Base-by-base conservation (phyloP, 805 yeast genomes). In the Priceomyces medius region DNA sequence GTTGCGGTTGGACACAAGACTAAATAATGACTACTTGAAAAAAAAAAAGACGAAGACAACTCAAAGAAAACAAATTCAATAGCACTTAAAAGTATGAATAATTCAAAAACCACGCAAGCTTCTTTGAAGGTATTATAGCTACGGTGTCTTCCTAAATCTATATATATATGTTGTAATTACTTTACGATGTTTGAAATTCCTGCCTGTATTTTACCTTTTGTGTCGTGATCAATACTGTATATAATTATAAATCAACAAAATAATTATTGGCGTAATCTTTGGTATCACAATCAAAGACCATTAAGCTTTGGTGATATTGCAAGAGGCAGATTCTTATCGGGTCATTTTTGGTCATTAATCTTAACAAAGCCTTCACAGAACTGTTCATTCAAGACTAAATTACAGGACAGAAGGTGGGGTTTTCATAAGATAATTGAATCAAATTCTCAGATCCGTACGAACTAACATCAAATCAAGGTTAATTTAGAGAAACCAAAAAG, bases 261-360 rank as follows among this genome's bases (percentile, higher is more conserved):
- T 28, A 14, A 28, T 31, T 31, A 14, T 14, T 13, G 34, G 34
- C 34, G 34, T 31, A 14, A 28, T 7, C 34, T 37, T 37, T 4
- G 35, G 27, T 28, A 16, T 37, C 33, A 27, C 33, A 27, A 29
- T 37, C 27, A 17, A 7, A n/a, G n/a, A 26, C 17, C 26, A 5
- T 21, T 26, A 26, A 26, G n/a, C n/a, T n/a, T n/a, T n/a, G n/a
- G 12, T 4, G 8, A 20, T 12, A 20, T 8, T 14, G 14, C 14
- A 26, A 14, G 9, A 9, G n/a, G 5, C 9, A 26, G 14, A 26
- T 26, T 26, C n/a, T 5, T 10, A 26, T 21, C 9, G 9, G 5
- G n/a, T 26, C 29, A 26, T 26, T 26, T n/a, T 26, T n/a, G 9
- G 5, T 26, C 29, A 14, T 26, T 26, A 5, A 5, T 9, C 29